phyloP scores from a whole-genome alignment of 2,329 filamentous ascomycete genomes.

The Penicillium verrucosum region DNA sequence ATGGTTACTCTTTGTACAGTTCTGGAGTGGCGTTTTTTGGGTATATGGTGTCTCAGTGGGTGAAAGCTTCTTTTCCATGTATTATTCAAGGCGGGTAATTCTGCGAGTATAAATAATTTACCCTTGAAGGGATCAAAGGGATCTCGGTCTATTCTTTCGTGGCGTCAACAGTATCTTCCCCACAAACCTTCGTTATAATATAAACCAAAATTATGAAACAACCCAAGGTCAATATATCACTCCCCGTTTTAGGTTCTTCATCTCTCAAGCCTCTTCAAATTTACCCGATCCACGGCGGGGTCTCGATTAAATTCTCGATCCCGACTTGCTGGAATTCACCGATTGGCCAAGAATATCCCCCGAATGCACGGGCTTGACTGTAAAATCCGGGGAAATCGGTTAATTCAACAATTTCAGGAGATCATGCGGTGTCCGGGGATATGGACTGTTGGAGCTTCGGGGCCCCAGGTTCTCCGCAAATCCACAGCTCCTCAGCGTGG shows the following conservation, averaged over 20 bases:
- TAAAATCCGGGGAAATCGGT: slow-evolving; percentile 11
- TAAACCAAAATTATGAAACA: background rate
- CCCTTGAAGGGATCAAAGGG: background rate
- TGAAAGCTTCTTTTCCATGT: background rate
- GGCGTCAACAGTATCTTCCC: background rate
- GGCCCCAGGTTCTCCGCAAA: slow-evolving; percentile 6
- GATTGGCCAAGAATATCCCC: background rate
- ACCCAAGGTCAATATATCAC: background rate
- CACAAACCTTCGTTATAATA: background rate
- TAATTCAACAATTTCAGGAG: background rate
- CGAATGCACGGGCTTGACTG: background rate
- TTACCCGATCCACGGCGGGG: background rate
- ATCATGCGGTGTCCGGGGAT: background rate
- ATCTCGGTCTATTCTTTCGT: background rate
- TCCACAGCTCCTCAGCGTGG: background rate
- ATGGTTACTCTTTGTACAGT: background rate
- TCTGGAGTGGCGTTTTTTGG: background rate
- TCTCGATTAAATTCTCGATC: background rate
- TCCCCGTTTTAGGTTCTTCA: background rate
- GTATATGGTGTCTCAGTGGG: background rate
- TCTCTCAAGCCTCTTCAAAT: background rate
- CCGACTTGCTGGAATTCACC: background rate
- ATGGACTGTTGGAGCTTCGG: background rate
- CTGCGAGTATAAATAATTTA: background rate
- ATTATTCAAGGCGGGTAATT: background rate